Evolutionary conservation across 306 rosid genomes (phyloP).

Genomic region (Ziziphus jujuba): DNA sequence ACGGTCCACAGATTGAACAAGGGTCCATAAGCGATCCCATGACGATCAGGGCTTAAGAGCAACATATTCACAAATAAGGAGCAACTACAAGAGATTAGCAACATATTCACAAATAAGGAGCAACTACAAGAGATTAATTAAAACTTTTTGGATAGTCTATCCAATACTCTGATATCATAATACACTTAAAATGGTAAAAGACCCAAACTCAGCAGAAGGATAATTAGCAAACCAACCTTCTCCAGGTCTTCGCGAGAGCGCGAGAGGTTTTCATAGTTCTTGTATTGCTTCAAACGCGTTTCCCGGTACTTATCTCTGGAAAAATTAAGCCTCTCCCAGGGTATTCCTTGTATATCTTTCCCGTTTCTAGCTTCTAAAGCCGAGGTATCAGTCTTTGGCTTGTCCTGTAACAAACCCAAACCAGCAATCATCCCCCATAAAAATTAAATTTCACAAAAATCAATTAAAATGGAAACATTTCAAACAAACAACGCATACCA

Average conservation of each 20-base stretch:
- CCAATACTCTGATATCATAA: too few relatives aligned
- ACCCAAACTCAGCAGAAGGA: neutral
- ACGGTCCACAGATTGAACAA: too few relatives aligned
- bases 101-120: too few relatives aligned
- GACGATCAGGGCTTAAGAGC: too few relatives aligned
- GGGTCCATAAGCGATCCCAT: too few relatives aligned
- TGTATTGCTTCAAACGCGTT: slow-evolving; percentile 73
- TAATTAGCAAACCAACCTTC: slow-evolving; percentile 39
- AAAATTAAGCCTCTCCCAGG: slow-evolving; percentile 84
- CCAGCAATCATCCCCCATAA: neutral
- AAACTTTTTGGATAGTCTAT: too few relatives aligned
- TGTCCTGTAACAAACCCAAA: slow-evolving; percentile 38
- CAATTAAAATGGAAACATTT: too few relatives aligned
- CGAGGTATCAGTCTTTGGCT: slow-evolving; percentile 69
- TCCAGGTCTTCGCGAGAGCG: slow-evolving; percentile 51
- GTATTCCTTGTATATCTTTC: slow-evolving; percentile 88
- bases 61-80: too few relatives aligned
- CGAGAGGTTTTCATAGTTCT: slow-evolving; percentile 69
- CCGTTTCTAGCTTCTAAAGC: slow-evolving; percentile 81
- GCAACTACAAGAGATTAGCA: too few relatives aligned
- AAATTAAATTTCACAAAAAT: neutral
- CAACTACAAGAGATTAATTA: too few relatives aligned
- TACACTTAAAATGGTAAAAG: neutral
- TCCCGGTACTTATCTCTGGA: slow-evolving; percentile 74
- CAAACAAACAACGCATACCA: slow-evolving; percentile 24